These are phyloP conservation scores for Thymus mandschuricus DNA, from an alignment of 257 asterid genomes.

Conservation along the genomic window DNA sequence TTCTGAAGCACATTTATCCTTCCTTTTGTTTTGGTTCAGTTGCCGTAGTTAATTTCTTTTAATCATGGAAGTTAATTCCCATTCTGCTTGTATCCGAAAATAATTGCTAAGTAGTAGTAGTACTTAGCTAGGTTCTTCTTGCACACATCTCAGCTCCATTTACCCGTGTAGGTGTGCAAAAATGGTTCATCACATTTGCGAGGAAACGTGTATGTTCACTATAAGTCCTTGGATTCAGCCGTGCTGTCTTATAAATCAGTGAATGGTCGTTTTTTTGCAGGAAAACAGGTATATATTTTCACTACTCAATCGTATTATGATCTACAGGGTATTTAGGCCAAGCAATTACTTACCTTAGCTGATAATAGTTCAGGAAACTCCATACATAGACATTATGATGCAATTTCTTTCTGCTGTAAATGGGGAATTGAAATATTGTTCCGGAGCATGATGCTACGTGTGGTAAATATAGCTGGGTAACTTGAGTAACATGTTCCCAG, in stretches of 20 bases:
- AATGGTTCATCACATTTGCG: conserved; percentile 90
- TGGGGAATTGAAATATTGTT: conserved; percentile 5
- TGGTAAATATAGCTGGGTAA: conserved; percentile 8
- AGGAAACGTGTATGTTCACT: conserved; percentile 92
- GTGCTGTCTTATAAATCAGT: conserved; percentile 67
- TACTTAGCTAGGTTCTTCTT: conserved; percentile 19
- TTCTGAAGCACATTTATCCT: conserved; percentile 10
- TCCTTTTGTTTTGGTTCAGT: conserved; percentile 20
- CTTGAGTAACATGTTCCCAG: not conserved
- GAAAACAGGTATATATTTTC: conserved; percentile 68
- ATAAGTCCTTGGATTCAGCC: conserved; percentile 79
- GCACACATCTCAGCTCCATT: conserved; percentile 23
- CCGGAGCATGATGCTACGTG: conserved; percentile 6
- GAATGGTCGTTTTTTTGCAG: conserved; percentile 94
- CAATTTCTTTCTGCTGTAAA: conserved; percentile 12
- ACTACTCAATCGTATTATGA: conserved; percentile 17
- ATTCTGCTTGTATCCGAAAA: conserved; percentile 22
- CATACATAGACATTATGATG: not conserved
- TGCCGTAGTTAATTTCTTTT: conserved; percentile 15
- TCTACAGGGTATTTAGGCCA: conserved; percentile 2
- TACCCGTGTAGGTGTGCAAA: conserved; percentile 69
- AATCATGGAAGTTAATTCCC: conserved; percentile 12
- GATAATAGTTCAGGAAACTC: conserved; percentile 7
- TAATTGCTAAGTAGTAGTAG: conserved; percentile 10
- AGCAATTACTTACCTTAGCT: conserved; percentile 20